Conservation (phyloP, 257 asterid genomes). For the Cinchona pubescens region DNA sequence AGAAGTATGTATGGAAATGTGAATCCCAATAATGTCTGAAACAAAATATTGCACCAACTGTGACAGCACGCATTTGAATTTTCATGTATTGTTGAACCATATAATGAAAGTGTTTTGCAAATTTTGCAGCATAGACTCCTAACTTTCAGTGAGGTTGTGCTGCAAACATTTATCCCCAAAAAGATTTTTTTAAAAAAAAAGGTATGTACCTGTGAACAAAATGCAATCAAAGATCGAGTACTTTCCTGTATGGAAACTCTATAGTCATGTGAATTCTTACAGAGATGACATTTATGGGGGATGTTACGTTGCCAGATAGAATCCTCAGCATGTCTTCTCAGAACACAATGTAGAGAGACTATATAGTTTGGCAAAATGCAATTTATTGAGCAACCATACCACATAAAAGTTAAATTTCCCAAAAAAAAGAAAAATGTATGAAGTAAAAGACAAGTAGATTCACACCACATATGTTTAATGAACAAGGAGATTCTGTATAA, state of each 20-base stretch:
- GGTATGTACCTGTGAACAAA: too few species aligned
- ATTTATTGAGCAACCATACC: background rate
- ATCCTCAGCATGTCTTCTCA: background rate
- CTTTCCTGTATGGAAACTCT: too few species aligned
- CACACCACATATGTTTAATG: background rate
- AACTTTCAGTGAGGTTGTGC: background rate
- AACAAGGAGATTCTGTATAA: background rate
- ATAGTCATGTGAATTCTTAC: too few species aligned
- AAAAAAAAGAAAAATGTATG: background rate
- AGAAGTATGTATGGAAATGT: background rate
- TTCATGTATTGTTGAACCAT: background rate
- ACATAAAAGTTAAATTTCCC: background rate
- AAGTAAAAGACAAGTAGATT: constrained; percentile 10
- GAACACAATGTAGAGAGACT: background rate
- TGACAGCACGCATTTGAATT: background rate
- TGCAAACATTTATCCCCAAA: background rate
- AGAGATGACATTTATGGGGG: too few species aligned
- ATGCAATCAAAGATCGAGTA: too few species aligned
- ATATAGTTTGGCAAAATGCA: background rate
- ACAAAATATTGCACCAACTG: too few species aligned
- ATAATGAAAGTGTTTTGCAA: background rate
- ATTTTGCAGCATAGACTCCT: background rate
- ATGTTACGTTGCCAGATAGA: background rate
- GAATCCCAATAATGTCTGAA: background rate
- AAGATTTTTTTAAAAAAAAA: too few species aligned